Base-by-base conservation (phyloP, 768 basidiomycete genomes). In the Leccinum arenicola region DNA sequence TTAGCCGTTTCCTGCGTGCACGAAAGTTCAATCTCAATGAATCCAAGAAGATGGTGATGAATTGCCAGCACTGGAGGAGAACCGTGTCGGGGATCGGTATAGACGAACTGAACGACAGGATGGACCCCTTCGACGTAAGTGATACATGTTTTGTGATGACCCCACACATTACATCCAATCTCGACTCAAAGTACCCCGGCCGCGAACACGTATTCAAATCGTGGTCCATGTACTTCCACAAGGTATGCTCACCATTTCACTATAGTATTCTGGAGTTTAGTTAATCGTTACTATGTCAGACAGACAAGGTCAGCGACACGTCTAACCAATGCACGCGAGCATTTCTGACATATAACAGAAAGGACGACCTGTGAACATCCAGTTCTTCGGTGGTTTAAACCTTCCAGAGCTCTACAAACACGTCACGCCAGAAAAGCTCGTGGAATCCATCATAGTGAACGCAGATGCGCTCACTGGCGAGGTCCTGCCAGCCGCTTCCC, bases 181-280 rank as follows among this genome's bases (percentile, higher is more conserved):
- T 21, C 29, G 55, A 3, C 45, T 50, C 54, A 58, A 40, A 91
- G 89, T 91, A 85, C 65, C 87, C 87, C 1, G 86, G 84, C 62
- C 83, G 89, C 48, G 79, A 83, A 54, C 79, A 80, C 1, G 83
- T 91, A 7, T 89, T 89, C 62, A 82, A 87, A 54, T 84, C 82
- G 61, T 91, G 89, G 89, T 88, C 88, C 3, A 82, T 90, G 77
- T 89, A 82, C 63, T 90, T 88, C 64, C 89, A 91, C 71, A 90
- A 89, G 76, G 87, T 83, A 53, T 31, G 80, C 59, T 25, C 23
- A 8, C 35, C 52, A 4, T 36, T 35, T 49, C 33, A n/a, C 9
- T 31, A 10, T 14, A 21, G 17, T 12, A 1, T 7, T 25, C 23
- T 36, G 50, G 52, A 7, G 11, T 7, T 56, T 12, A 27, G 19